These are phyloP conservation scores for Coelastrella sp. DNA, from an alignment of 139 green algal genomes.

Conservation along the genomic window DNA sequence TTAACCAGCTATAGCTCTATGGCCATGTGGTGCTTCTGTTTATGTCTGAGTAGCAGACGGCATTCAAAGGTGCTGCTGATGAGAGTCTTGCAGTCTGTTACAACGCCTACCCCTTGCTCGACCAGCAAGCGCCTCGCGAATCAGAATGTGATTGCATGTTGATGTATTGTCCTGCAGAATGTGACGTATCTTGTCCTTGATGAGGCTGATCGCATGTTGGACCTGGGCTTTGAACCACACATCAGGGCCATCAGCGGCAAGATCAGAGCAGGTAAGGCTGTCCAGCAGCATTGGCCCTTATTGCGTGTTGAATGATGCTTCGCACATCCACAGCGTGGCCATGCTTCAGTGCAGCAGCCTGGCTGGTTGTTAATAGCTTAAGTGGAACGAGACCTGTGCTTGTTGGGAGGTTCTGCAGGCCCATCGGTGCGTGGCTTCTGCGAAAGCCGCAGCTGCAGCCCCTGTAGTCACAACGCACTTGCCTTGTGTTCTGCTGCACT, in stretches of 20 bases:
- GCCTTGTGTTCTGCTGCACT: background rate
- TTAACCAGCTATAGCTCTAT: too few species aligned
- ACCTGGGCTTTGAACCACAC: conserved; percentile 94
- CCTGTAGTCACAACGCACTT: too few species aligned
- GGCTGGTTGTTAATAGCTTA: background rate
- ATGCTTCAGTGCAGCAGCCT: background rate
- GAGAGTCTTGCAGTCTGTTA: too few species aligned
- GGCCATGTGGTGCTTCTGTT: background rate
- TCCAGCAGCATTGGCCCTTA: too few species aligned
- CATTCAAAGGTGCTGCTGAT: too few species aligned
- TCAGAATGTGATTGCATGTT: too few species aligned
- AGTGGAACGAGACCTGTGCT: background rate
- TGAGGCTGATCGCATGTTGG: conserved; percentile 96
- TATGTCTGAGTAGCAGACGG: too few species aligned
- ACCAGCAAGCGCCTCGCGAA: too few species aligned
- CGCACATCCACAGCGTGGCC: too few species aligned
- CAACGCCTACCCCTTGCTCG: too few species aligned
- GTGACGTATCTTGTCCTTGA: conserved; percentile 93
- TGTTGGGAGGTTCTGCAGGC: background rate
- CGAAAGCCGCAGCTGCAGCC: too few species aligned
- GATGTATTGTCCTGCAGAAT: conserved; percentile 42
- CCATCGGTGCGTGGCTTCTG: background rate
- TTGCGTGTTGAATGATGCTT: too few species aligned
- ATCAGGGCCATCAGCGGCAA: conserved; percentile 73
- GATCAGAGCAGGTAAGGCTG: background rate